Evolutionary conservation across 2,329 filamentous ascomycete genomes (phyloP).

Genomic region (Botryosphaeria dothidea): DNA sequence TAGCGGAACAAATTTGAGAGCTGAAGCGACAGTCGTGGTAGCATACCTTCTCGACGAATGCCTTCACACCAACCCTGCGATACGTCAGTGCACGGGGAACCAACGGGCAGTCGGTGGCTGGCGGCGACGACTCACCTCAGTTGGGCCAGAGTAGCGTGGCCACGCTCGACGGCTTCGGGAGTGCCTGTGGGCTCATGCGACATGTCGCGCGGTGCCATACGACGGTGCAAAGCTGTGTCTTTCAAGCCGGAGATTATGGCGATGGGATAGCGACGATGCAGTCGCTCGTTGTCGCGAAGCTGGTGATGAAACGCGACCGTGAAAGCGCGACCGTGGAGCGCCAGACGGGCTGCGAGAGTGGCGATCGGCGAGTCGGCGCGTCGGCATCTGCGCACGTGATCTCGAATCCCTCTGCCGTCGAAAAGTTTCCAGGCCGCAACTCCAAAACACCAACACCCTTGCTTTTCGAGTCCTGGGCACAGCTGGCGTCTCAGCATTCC

Average conservation of each 20-base stretch:
- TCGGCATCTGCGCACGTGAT: neutral
- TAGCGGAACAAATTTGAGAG: neutral
- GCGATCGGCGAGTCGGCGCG: conserved; percentile 11
- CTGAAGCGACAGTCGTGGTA: conserved; percentile 28
- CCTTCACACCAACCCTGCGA: conserved; percentile 64
- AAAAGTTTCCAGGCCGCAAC: conserved; percentile 7
- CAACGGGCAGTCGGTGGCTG: neutral
- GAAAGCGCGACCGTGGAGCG: conserved; percentile 17
- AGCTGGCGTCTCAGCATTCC: neutral
- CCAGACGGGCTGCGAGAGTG: neutral
- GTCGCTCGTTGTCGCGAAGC: conserved; percentile 3
- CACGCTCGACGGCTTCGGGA: conserved; percentile 67
- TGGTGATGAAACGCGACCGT: conserved; percentile 13
- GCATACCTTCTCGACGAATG: conserved; percentile 68
- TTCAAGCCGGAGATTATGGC: conserved; percentile 1
- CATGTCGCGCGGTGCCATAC: conserved; percentile 59
- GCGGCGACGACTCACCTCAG: conserved; percentile 62
- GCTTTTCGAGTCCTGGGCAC: neutral
- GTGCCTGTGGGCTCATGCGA: conserved; percentile 56
- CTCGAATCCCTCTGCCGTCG: neutral
- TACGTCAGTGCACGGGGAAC: conserved; percentile 19
- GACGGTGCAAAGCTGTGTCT: neutral
- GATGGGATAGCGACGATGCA: neutral
- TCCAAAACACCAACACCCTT: neutral
- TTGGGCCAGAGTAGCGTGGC: conserved; percentile 81